Evolutionary conservation across 208 protist genomes (phyloP).

Genomic region (Crithidia fasciculata): DNA sequence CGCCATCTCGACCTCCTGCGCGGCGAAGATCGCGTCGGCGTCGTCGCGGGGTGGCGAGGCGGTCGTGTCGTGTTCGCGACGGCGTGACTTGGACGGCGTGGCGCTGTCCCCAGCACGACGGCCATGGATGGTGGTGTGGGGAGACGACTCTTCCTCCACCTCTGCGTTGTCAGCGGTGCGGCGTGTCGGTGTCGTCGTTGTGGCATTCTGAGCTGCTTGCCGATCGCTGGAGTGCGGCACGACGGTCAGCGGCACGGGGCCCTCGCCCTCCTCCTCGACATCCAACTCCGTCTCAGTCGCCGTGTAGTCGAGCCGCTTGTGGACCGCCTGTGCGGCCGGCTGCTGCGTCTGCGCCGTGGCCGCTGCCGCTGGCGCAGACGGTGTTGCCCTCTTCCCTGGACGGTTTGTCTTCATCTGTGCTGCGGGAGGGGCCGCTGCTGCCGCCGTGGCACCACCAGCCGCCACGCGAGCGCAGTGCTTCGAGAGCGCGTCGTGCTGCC

Average conservation of each 20-base stretch:
- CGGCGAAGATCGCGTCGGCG: slow-evolving; percentile 13
- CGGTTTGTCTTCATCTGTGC: too few species aligned
- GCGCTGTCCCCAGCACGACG: slow-evolving; percentile 7
- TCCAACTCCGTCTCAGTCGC: not conserved
- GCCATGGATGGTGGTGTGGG: slow-evolving; percentile 21
- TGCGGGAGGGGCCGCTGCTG: not conserved
- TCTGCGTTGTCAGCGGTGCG: not conserved
- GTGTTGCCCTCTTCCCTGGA: too few species aligned
- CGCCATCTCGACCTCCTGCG: slow-evolving; percentile 19
- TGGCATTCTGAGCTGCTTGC: not conserved
- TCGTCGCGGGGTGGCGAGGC: slow-evolving; percentile 22
- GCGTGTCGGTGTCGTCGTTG: not conserved
- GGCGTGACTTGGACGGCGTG: slow-evolving; percentile 39
- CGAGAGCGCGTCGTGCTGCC: slow-evolving; percentile 43
- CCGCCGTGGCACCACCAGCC: slow-evolving; percentile 3
- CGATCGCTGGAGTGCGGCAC: slow-evolving; percentile 6
- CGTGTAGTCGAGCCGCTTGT: slow-evolving; percentile 18
- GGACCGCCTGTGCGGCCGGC: not conserved
- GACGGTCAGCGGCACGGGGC: slow-evolving; percentile 9
- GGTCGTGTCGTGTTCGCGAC: slow-evolving; percentile 29
- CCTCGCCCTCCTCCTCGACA: slow-evolving; percentile 9
- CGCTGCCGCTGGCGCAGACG: too few species aligned
- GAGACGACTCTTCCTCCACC: slow-evolving; percentile 11
- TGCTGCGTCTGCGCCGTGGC: not conserved
- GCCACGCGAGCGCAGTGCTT: slow-evolving; percentile 47